Percentiles rank a stretch among this genome's conserved stretches.
Conservation (phyloP, 345 rosid genomes). For the Eucalyptus cloeziana region DNA sequence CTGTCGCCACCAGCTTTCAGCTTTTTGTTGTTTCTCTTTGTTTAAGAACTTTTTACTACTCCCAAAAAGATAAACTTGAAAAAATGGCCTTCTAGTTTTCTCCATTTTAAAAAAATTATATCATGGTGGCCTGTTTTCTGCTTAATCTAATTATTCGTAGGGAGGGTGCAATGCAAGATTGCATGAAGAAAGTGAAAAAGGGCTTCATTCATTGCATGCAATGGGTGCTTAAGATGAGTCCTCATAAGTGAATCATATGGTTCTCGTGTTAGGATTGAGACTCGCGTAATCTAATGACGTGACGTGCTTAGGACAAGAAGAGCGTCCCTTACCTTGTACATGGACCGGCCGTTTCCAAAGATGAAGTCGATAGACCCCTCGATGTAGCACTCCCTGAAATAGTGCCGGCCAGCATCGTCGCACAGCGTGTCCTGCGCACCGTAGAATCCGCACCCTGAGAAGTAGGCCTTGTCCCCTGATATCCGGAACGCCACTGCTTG, state of each 20-base stretch:
- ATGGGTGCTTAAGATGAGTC: neutral
- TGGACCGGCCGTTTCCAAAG: constrained; percentile 90
- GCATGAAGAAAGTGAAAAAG: neutral
- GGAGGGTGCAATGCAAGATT: neutral
- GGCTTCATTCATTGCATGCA: neutral
- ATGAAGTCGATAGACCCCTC: constrained; percentile 95
- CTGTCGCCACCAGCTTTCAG: neutral
- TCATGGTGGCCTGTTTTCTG: neutral
- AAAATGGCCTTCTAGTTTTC: neutral
- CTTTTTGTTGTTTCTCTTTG: neutral
- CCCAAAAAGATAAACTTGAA: neutral
- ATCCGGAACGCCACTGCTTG: constrained; percentile 91
- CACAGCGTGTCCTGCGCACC: constrained; percentile 95
- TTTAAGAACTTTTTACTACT: neutral
- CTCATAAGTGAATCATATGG: rapidly evolving
- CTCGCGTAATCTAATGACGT: neutral
- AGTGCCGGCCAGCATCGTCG: constrained; percentile 91
- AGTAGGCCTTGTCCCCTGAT: constrained; percentile 88
- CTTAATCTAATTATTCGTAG: neutral
- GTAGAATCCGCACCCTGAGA: constrained; percentile 82
- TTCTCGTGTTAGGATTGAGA: neutral
- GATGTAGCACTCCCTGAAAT: constrained; percentile 83
- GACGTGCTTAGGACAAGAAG: neutral
- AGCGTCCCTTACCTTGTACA: constrained; percentile 53
- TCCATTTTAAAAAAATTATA: neutral